These are phyloP conservation scores for Neurospora sp. DNA, from an alignment of 2,329 filamentous ascomycete genomes.

Conservation along the genomic window DNA sequence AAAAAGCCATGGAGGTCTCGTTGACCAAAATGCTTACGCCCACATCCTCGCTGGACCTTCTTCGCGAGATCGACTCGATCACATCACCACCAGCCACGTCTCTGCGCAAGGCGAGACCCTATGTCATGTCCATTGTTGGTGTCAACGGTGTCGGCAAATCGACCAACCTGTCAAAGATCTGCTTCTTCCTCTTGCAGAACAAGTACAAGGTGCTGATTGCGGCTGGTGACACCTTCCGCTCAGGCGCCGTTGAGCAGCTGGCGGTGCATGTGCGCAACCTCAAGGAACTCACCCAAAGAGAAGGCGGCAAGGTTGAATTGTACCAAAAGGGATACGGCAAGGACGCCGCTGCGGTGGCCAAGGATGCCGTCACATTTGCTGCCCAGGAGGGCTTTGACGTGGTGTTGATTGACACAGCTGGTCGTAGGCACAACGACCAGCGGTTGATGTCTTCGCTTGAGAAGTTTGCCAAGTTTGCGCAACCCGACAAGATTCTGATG, in stretches of 20 bases:
- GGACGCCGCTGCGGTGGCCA: constrained; percentile 89
- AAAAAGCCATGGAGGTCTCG: constrained; percentile 81
- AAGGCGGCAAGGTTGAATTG: constrained; percentile 77
- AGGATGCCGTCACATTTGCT: constrained; percentile 81
- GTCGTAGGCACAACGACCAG: constrained; percentile 88
- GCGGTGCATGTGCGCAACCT: constrained; percentile 92
- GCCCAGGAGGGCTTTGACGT: constrained; percentile 73
- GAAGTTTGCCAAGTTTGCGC: constrained; percentile 93
- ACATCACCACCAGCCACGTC: constrained; percentile 55
- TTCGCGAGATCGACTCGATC: constrained; percentile 82
- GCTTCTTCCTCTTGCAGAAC: constrained; percentile 95
- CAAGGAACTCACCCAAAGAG: constrained; percentile 74
- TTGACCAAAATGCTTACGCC: constrained; percentile 93
- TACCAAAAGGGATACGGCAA: constrained; percentile 98
- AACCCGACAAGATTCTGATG: constrained; percentile 98
- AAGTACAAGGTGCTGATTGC: constrained; percentile 91
- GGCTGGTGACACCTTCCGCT: constrained; percentile 93
- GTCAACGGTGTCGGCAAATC: constrained; percentile 98
- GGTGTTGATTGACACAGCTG: constrained; percentile 93
- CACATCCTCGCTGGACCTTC: constrained; percentile 84
- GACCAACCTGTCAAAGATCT: constrained; percentile 95
- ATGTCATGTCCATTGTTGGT: constrained; percentile 95
- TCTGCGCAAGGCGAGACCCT: constrained; percentile 61
- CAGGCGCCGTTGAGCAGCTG: constrained; percentile 91
- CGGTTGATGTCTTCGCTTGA: constrained; percentile 93